Evolutionary conservation across 192 early-diverging fungal species (phyloP).

Genomic region (Coemansia sp.): DNA sequence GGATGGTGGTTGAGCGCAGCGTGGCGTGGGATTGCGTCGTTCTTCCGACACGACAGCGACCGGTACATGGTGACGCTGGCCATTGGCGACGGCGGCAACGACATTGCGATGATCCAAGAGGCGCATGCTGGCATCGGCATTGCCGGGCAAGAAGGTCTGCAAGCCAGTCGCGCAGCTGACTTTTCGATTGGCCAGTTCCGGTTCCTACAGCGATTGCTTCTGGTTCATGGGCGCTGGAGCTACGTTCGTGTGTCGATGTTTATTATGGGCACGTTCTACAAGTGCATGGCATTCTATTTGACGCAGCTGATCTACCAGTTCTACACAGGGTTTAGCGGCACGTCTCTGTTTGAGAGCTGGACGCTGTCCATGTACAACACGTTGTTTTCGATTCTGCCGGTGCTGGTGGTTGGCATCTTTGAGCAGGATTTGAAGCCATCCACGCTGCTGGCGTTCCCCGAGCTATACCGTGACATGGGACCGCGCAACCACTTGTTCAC

Average conservation of each 20-base stretch:
- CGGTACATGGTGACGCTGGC: slow-evolving; percentile 63
- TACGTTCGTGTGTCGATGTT: slow-evolving; percentile 81
- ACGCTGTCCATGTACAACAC: slow-evolving; percentile 83
- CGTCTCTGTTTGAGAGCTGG: slow-evolving; percentile 73
- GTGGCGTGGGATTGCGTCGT: background rate
- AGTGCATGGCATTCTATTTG: slow-evolving; percentile 77
- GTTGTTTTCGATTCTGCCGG: slow-evolving; percentile 76
- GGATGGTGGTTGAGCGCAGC: background rate
- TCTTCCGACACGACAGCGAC: slow-evolving; percentile 46
- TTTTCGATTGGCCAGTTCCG: slow-evolving; percentile 91
- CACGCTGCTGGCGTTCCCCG: slow-evolving; percentile 66
- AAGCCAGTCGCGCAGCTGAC: slow-evolving; percentile 83
- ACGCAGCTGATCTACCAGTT: slow-evolving; percentile 77
- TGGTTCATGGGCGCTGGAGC: slow-evolving; percentile 89
- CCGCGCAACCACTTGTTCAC: slow-evolving; percentile 52
- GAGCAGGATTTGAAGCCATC: slow-evolving; percentile 74
- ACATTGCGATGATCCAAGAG: slow-evolving; percentile 94
- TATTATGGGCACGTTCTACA: slow-evolving; percentile 85
- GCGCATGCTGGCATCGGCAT: slow-evolving; percentile 93
- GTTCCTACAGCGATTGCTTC: slow-evolving; percentile 73
- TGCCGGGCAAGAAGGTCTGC: slow-evolving; percentile 82
- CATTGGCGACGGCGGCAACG: slow-evolving; percentile 94
- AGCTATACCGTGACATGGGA: slow-evolving; percentile 65
- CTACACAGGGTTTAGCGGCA: slow-evolving; percentile 74
- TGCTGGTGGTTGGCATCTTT: slow-evolving; percentile 78